Conservation (phyloP, 139 green algal species). For the Micractinium sp. region DNA sequence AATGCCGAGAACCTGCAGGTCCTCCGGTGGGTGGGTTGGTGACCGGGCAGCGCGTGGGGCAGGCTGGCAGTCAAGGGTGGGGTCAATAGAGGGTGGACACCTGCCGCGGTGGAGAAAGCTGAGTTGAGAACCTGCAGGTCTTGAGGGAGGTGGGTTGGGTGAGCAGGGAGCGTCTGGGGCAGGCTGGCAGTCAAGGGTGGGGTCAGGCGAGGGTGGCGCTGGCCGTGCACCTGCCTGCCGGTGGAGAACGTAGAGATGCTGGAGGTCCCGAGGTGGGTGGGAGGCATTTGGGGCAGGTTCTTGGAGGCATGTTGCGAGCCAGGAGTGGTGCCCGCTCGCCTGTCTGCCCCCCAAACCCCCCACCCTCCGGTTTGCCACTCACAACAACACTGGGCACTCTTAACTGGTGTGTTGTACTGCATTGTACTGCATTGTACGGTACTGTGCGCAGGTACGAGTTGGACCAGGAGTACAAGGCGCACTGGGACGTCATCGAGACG, state of each 20-base stretch:
- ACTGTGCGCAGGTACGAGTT: slow-evolving; percentile 3
- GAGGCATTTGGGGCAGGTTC: not conserved
- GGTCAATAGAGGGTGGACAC: too few species aligned
- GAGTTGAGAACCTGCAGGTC: too few species aligned
- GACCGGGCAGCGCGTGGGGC: too few species aligned
- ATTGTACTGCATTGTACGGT: not conserved
- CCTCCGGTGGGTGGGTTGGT: too few species aligned
- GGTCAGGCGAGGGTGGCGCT: not conserved
- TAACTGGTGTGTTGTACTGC: not conserved
- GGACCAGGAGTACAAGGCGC: slow-evolving; percentile 24
- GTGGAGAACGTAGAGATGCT: not conserved
- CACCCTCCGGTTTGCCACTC: too few species aligned
- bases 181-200: not conserved
- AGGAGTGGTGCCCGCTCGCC: too few species aligned
- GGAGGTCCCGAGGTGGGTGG: not conserved
- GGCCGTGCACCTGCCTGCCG: not conserved
- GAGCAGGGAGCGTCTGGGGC: too few species aligned
- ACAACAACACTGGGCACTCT: not conserved
- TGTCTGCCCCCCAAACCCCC: too few species aligned
- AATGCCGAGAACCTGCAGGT: slow-evolving; percentile 9
- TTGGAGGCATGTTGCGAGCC: too few species aligned
- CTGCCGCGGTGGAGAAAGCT: too few species aligned
- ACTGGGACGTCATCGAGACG: slow-evolving; percentile 8
- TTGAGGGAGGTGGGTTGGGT: too few species aligned
- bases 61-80: too few species aligned